Evolutionary conservation across 164 flowering plant genomes (phyloP).

Genomic region (Cinnamomum micranthum): DNA sequence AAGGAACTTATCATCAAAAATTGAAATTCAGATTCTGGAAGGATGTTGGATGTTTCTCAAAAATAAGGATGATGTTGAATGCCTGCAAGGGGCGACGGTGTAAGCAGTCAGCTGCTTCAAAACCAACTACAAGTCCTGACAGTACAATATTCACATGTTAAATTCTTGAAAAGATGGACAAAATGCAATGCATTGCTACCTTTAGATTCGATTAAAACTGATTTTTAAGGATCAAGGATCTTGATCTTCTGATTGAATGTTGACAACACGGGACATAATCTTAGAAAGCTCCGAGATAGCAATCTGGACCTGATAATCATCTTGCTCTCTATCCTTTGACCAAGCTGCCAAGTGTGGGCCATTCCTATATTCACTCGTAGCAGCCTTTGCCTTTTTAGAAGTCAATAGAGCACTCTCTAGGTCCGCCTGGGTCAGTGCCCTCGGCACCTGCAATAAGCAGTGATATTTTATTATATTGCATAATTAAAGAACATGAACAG

Average conservation of each 20-base stretch:
- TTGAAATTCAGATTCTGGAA: not conserved
- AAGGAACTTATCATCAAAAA: not conserved
- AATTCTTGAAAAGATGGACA: not conserved
- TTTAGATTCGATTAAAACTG: conserved; percentile 5
- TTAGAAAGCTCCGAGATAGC: conserved; percentile 76
- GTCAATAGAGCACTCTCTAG: conserved; percentile 60
- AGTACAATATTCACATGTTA: conserved; percentile 7
- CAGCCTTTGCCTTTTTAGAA: conserved; percentile 56
- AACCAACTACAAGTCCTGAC: conserved; percentile 10
- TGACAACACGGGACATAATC: conserved; percentile 66
- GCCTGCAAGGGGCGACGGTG: conserved; percentile 12
- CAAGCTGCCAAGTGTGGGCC: conserved; percentile 33
- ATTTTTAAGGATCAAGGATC: conserved; percentile 36
- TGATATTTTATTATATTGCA: not conserved
- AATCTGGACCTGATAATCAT: conserved; percentile 63
- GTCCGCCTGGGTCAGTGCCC: conserved; percentile 70
- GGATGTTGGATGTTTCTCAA: too few species aligned
- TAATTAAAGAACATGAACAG: not conserved
- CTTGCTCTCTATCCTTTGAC: conserved; percentile 40
- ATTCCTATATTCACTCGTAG: conserved; percentile 59
- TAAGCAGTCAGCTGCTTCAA: conserved; percentile 12
- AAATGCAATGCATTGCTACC: not conserved
- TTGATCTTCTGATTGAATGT: conserved; percentile 53
- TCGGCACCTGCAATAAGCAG: conserved; percentile 46
- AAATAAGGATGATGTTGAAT: not conserved